These are phyloP conservation scores for Saccharomyces hybrid DNA, from an alignment of 1,139 yeast species.

Conservation along the genomic window DNA sequence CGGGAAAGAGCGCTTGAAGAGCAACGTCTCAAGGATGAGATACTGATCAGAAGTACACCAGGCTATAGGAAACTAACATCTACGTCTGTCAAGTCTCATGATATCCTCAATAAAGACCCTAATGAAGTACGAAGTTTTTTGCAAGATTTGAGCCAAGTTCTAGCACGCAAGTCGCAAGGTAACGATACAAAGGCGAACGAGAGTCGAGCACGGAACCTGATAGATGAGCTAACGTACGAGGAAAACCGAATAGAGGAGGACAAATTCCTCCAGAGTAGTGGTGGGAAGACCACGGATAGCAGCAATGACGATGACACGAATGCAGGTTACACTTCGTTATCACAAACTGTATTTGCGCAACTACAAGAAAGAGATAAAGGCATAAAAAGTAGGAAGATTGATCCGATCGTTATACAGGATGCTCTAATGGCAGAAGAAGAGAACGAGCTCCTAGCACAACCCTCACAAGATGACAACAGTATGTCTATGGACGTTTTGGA, in stretches of 20 bases:
- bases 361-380: conserved; percentile 5
- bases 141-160: conserved; percentile 21
- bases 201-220: conserved; percentile 2
- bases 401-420: conserved; percentile 9
- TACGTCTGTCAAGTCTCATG: conserved; percentile 6
- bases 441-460: not conserved
- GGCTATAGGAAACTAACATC: conserved; percentile 13
- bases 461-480: not conserved
- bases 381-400: conserved; percentile 11
- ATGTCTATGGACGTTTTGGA: not conserved
- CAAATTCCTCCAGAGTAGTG: not conserved
- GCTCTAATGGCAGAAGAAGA: not conserved
- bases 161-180: conserved; percentile 16
- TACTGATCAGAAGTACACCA: conserved; percentile 18
- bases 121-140: conserved; percentile 15
- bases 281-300: not conserved
- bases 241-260: not conserved
- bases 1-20: conserved; percentile 20
- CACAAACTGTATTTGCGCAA: conserved; percentile 13
- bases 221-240: conserved; percentile 3
- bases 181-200: conserved; percentile 5
- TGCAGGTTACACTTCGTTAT: conserved; percentile 4
- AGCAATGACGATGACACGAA: not conserved
- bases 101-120: conserved; percentile 12
- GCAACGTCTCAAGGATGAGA: conserved; percentile 15